Conservation (phyloP, 2,329 filamentous ascomycete species). For the Cercospora sp. region DNA sequence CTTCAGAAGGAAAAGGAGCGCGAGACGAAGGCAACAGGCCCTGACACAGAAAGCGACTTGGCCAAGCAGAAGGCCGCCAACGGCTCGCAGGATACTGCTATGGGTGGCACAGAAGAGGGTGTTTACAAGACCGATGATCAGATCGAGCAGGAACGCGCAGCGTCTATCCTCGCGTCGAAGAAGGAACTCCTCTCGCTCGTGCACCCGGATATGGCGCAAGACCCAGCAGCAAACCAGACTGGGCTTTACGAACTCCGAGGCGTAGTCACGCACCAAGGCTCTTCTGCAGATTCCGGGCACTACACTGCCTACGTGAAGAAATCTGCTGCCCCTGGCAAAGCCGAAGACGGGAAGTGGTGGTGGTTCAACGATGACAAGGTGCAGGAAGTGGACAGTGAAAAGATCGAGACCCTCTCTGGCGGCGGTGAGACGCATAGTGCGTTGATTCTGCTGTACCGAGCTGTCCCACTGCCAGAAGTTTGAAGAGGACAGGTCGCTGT, state of each 20-base stretch:
- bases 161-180: constrained; percentile 74
- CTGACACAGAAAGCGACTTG: constrained; percentile 45
- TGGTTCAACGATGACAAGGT: constrained; percentile 99
- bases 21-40: constrained; percentile 37
- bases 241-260: constrained; percentile 93
- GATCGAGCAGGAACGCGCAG: constrained; percentile 80
- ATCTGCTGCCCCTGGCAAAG: constrained; percentile 74
- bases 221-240: constrained; percentile 86
- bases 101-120: constrained; percentile 68
- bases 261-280: constrained; percentile 93
- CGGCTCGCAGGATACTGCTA: constrained; percentile 65
- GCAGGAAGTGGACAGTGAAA: constrained; percentile 83
- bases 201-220: constrained; percentile 69
- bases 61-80: constrained; percentile 49
- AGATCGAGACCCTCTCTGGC: constrained; percentile 85
- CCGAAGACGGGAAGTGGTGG: constrained; percentile 97
- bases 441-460: constrained; percentile 75
- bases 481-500: not conserved
- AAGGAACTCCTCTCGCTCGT: constrained; percentile 82
- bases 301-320: constrained; percentile 99
- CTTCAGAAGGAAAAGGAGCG: constrained; percentile 68
- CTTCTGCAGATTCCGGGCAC: constrained; percentile 94
- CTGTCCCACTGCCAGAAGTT: constrained; percentile 62
- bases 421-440: constrained; percentile 81
- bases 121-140: constrained; percentile 95